Conservation (phyloP, 2,329 filamentous ascomycete genomes). For the Trichoderma endophyticum region DNA sequence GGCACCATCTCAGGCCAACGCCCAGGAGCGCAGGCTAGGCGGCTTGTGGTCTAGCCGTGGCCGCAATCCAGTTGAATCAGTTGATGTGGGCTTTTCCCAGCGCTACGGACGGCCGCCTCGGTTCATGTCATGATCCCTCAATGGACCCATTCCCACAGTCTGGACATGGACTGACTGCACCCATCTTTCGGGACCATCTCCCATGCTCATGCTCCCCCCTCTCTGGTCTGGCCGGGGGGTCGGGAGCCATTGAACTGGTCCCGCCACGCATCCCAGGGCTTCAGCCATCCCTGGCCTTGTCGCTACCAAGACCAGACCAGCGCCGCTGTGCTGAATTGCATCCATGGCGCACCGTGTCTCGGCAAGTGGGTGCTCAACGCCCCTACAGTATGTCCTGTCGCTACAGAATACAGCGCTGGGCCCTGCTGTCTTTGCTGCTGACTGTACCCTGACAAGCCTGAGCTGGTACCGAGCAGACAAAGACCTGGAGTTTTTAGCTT, state of each 20-base stretch:
- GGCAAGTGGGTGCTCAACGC: neutral
- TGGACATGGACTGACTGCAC: neutral
- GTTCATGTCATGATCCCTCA: neutral
- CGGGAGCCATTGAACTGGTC: neutral
- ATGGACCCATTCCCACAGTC: neutral
- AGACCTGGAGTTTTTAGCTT: neutral
- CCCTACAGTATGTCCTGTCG: neutral
- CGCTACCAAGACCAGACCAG: neutral
- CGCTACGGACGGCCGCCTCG: neutral
- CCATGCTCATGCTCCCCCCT: neutral
- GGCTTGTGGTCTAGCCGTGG: neutral
- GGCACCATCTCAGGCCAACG: neutral
- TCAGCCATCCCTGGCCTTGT: neutral
- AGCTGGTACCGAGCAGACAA: too few species aligned
- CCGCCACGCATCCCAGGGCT: neutral
- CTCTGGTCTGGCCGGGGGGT: neutral
- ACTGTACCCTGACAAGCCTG: neutral
- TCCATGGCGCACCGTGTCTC: neutral
- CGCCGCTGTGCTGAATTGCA: neutral
- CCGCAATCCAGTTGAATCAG: neutral
- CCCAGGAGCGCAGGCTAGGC: neutral
- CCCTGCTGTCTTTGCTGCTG: neutral
- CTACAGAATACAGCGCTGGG: neutral
- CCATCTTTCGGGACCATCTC: constrained; percentile 17
- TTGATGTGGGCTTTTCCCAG: neutral